These are phyloP conservation scores for Aspergillus novoparasiticus DNA, from an alignment of 2,329 filamentous ascomycete species.

Conservation along the genomic window DNA sequence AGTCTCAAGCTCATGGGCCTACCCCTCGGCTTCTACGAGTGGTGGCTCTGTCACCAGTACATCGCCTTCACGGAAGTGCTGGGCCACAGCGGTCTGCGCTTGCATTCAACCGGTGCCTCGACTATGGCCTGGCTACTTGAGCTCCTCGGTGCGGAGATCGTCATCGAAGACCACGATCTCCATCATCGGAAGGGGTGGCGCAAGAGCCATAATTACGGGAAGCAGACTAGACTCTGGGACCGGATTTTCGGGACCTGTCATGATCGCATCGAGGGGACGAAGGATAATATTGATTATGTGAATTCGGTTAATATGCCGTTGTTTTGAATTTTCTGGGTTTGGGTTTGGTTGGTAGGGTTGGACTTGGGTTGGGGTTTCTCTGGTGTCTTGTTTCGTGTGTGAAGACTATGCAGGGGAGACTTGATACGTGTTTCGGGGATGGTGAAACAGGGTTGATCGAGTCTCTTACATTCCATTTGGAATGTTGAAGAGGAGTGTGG, in stretches of 20 bases:
- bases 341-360: too few species aligned
- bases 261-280: conserved; percentile 7
- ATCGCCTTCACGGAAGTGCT: conserved; percentile 12
- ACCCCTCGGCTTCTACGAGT: conserved; percentile 15
- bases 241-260: conserved; percentile 11
- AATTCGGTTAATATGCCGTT: conserved; percentile 9
- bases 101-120: conserved; percentile 8
- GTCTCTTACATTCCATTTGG: neutral
- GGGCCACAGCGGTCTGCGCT: conserved; percentile 14
- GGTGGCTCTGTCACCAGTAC: conserved; percentile 17
- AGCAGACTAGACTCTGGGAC: conserved; percentile 16
- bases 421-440: neutral
- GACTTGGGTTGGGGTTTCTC: too few species aligned
- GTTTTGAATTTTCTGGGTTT: neutral
- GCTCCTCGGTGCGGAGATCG: conserved; percentile 8
- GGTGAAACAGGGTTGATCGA: neutral
- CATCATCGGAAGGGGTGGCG: conserved; percentile 14
- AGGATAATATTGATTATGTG: conserved; percentile 12
- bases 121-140: conserved; percentile 7
- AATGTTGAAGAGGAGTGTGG: neutral
- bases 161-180: conserved; percentile 14
- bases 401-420: neutral
- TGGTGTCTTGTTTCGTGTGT: neutral
- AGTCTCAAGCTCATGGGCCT: conserved; percentile 7
- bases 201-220: conserved; percentile 16